Evolutionary conservation across 208 protist genomes (phyloP), one percentile per base, ranked within the genome.

Genomic region (Strigomonas galati): DNA sequence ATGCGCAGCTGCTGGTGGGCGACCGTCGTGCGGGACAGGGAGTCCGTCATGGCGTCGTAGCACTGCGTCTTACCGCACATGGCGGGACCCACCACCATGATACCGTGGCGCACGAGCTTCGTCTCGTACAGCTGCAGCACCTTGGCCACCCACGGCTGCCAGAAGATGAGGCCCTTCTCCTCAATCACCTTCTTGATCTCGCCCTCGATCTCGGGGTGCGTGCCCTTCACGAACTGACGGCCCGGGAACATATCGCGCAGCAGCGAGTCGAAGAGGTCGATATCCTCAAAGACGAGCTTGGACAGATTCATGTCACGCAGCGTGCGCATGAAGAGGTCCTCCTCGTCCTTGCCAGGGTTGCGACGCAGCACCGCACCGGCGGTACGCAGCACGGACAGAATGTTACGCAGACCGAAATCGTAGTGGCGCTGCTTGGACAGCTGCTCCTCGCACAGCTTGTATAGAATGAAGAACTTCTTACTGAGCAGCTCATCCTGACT

Each of bases 361-460:
- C 78, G 68, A 40, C 91, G 84, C 63, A 95, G 89, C 67, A 91
- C 94, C 27, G 91, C 81, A 71, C 97, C 96, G 48, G 95, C 94
- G 23, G 94, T 98, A 72, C 97, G 82, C 53, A 99, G 87, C 76
- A 99, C 97, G 55, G 97, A 98, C 28, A 99, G 85, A 91, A 99
- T 99, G 78, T 99, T 99, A 40, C 98, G 89, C 44, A 99, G 79
- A 73, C 97, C 97, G 80, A 98, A 99, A 74, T 99, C 97, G 83
- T 99, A 99, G 84, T 99, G 98, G 10, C 91, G 82, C 85, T 99
- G 97, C 78, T 98, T 98, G 49, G 97, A 98, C 55, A 99, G 87
- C 87, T 99, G 97, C 87, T 99, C 90, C 74, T 98, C 94, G 79
- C 98, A 99, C 28, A 99, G 83, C 62, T 91, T 93, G 80, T 97